Base-by-base conservation (phyloP, 495 filamentous ascomycete species). In the Lichenothelia convexa region DNA sequence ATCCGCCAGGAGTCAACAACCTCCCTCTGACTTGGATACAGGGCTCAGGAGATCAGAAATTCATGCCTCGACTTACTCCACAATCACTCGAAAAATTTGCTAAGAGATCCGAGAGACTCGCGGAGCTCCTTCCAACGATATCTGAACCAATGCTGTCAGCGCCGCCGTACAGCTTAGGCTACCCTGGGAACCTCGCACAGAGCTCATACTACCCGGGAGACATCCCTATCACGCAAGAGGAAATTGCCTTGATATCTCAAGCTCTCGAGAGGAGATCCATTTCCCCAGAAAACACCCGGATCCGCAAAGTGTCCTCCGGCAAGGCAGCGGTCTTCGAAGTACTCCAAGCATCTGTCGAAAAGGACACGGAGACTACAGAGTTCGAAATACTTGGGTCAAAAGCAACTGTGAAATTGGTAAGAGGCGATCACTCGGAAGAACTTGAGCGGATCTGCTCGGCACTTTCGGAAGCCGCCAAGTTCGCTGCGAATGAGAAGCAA, bases 401-500 rank as follows among this genome's bases (percentile, higher is more conserved):
- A n/a, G n/a, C n/a, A 18, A 15, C 9, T 1, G 33, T 55, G 8
- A 32, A 34, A 3, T 16, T 57, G 16, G 32, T 42, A 4, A 30
- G 41, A 9, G 52, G 54, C 6, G 54, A 55, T 41, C 52, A 55
- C 40, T 41, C 40, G 15, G 24, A 47, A 5, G 47, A 57, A 26
- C 39, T 57, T 12, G 17, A 9, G 27, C 38, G 34, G 2, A 45
- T 54, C 16, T 48, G 38, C 32, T 13, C 13, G 8, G 36, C 32
- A 21, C 22, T 61, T 3, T 8, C 34, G 13, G 17, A 45, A 23
- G 53, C 53, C 18, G 37, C 37, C 24, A 32, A 53, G 38, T 46
- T 56, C 36, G 45, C 50, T 5, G 48, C 49, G n/a, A 63, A 55
- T 35, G 41, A 46, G 8, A 30, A 19, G 3, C 59, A 62, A 41